Percentiles rank a stretch among this genome's conserved stretches.
phyloP scores from a whole-genome alignment of 2,329 filamentous ascomycete genomes.

The Stagonosporopsis cucurbitacearum region DNA sequence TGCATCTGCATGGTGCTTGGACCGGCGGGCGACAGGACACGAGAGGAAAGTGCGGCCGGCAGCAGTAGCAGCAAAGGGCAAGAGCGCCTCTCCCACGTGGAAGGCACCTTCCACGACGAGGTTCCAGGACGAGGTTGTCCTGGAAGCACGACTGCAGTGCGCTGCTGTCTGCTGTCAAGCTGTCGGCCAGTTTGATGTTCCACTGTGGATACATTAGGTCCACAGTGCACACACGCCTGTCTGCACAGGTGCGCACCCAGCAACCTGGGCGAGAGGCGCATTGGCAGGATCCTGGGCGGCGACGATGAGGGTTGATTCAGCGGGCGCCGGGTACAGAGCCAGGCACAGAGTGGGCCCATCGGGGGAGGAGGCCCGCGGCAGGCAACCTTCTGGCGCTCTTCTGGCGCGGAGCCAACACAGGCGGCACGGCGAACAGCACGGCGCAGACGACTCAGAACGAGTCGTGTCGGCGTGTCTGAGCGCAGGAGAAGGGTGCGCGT shows the following conservation, averaged over 20 bases:
- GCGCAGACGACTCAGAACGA: constrained; percentile 20
- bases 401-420: constrained; percentile 35
- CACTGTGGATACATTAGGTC: constrained; percentile 24
- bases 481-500: constrained; percentile 10
- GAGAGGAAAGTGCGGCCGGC: constrained; percentile 15
- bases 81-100: constrained; percentile 16
- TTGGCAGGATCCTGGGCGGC: constrained; percentile 18
- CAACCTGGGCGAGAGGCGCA: constrained; percentile 40
- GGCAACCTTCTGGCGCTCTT: constrained; percentile 35
- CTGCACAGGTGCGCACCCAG: constrained; percentile 29
- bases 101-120: constrained; percentile 13
- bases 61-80: constrained; percentile 1
- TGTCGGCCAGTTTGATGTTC: constrained; percentile 10
- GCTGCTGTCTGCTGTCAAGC: constrained; percentile 10
- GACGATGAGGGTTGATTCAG: constrained; percentile 21
- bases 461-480: constrained; percentile 21
- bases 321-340: constrained; percentile 21
- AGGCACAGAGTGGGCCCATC: constrained; percentile 34
- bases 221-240: no score
- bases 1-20: constrained; percentile 4
- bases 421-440: constrained; percentile 31
- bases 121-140: constrained; percentile 7
- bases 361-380: constrained; percentile 43
- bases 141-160: constrained; percentile 7
- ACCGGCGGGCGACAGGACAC: constrained; percentile 6